Percentiles rank a stretch among this genome's conserved stretches.
These are phyloP conservation scores for Skeletonema tropicum DNA, from an alignment of 108 stramenopile genomes.

Conservation along the genomic window DNA sequence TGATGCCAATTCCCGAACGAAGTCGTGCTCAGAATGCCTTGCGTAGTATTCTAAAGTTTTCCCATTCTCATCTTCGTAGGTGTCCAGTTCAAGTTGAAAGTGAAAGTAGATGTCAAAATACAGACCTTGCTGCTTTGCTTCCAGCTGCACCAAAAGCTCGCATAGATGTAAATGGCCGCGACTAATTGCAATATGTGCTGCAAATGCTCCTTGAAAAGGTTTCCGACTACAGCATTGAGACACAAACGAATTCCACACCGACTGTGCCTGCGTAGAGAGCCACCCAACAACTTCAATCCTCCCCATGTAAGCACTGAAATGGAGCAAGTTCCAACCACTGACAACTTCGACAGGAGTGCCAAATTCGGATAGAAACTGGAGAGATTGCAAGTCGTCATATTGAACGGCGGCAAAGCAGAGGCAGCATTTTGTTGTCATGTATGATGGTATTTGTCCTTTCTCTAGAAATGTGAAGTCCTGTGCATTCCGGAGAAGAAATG, in stretches of 20 bases:
- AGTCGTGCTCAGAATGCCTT: too few species aligned
- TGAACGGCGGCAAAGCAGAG: conserved; percentile 16
- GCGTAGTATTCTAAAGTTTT: too few species aligned
- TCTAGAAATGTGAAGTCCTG: background rate
- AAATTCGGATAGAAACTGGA: conserved; percentile 8
- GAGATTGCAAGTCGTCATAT: conserved; percentile 15
- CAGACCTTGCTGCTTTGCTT: background rate
- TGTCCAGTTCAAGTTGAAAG: too few species aligned
- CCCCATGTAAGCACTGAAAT: conserved; percentile 1
- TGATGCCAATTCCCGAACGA: too few species aligned
- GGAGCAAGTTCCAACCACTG: conserved; percentile 8
- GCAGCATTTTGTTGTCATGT: background rate
- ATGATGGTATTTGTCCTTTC: background rate
- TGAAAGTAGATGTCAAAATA: too few species aligned
- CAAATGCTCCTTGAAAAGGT: conserved; percentile 6
- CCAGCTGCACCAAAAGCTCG: conserved; percentile 1
- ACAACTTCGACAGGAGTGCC: background rate
- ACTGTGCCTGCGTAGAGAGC: background rate
- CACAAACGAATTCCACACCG: background rate
- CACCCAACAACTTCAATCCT: conserved; percentile 13
- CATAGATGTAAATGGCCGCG: conserved; percentile 1
- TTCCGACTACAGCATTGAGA: background rate
- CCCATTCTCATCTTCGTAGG: too few species aligned
- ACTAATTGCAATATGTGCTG: conserved; percentile 14
- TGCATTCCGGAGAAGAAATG: background rate